These are phyloP conservation scores for Xylaria palmicola DNA, from an alignment of 495 filamentous ascomycete species.

Conservation along the genomic window DNA sequence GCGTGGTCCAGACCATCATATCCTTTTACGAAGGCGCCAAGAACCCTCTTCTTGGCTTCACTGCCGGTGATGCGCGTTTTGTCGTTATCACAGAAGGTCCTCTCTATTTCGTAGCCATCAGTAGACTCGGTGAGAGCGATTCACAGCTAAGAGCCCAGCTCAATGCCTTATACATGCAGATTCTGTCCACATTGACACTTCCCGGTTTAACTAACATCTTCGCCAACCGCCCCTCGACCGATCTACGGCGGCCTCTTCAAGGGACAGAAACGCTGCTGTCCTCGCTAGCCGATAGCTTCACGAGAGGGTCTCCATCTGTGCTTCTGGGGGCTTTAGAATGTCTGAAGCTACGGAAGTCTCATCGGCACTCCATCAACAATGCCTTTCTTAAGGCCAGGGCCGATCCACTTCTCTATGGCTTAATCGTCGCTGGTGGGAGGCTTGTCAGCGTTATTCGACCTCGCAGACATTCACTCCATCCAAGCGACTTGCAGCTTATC, in stretches of 20 bases:
- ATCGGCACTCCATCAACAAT: slow-evolving; percentile 83
- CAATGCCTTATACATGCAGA: slow-evolving; percentile 96
- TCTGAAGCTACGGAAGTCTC: slow-evolving; percentile 79
- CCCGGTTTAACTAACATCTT: slow-evolving; percentile 88
- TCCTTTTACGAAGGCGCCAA: slow-evolving; percentile 86
- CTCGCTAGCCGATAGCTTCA: slow-evolving; percentile 91
- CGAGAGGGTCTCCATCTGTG: slow-evolving; percentile 82
- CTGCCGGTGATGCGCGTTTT: slow-evolving; percentile 78
- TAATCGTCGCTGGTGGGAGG: slow-evolving; percentile 90
- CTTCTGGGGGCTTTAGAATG: slow-evolving; percentile 90
- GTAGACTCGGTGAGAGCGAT: slow-evolving; percentile 86
- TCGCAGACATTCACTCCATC: slow-evolving; percentile 92
- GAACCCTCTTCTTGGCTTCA: slow-evolving; percentile 76
- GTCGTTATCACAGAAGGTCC: slow-evolving; percentile 80
- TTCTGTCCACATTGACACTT: slow-evolving; percentile 89
- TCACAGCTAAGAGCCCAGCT: slow-evolving; percentile 82
- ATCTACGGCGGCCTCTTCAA: slow-evolving; percentile 87
- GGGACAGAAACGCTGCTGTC: slow-evolving; percentile 91
- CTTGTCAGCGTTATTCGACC: slow-evolving; percentile 93
- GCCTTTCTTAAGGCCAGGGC: slow-evolving; percentile 74
- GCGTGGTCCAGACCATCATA: slow-evolving; percentile 96
- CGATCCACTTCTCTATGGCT: slow-evolving; percentile 80
- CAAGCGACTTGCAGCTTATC: slow-evolving; percentile 90
- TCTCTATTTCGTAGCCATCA: slow-evolving; percentile 91
- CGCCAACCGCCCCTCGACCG: slow-evolving; percentile 82